Evolutionary conservation across 345 rosid species (phyloP).

Genomic region (Turritis glabra): DNA sequence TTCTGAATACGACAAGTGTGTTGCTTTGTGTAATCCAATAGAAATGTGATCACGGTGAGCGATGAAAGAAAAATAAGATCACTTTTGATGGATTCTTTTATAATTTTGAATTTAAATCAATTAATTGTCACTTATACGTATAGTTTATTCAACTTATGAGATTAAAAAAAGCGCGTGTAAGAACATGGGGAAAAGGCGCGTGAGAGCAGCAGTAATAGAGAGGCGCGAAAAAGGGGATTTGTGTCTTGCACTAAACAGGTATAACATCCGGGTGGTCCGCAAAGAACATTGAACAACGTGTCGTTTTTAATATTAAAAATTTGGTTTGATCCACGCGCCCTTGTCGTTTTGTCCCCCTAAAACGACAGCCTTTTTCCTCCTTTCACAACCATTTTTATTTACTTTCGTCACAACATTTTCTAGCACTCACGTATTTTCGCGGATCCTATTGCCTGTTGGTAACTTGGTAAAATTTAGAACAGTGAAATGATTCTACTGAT

Average conservation of each 20-base stretch:
- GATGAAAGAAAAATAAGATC: neutral
- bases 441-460: neutral
- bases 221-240: conserved; percentile 22
- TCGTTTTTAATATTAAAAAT: neutral
- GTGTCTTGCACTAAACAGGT: conserved; percentile 33
- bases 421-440: neutral
- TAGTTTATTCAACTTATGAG: neutral
- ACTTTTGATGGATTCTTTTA: neutral
- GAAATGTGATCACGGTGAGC: neutral
- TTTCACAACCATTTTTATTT: neutral
- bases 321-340: conserved; percentile 35
- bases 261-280: conserved; percentile 42
- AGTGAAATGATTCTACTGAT: conserved; percentile 3
- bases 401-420: neutral
- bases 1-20: too few relatives aligned
- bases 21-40: too few relatives aligned
- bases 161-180: neutral
- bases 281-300: conserved; percentile 46
- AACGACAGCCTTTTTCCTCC: conserved; percentile 25
- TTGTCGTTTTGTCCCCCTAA: conserved; percentile 49
- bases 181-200: neutral
- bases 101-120: neutral
- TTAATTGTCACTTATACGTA: neutral
- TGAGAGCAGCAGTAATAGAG: neutral
- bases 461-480: neutral